A percentile compares a stretch with the other conserved stretches of the same genome.
Evolutionary conservation across 1,139 yeast species (phyloP).

Genomic region (Geotrichum histeridarum): DNA sequence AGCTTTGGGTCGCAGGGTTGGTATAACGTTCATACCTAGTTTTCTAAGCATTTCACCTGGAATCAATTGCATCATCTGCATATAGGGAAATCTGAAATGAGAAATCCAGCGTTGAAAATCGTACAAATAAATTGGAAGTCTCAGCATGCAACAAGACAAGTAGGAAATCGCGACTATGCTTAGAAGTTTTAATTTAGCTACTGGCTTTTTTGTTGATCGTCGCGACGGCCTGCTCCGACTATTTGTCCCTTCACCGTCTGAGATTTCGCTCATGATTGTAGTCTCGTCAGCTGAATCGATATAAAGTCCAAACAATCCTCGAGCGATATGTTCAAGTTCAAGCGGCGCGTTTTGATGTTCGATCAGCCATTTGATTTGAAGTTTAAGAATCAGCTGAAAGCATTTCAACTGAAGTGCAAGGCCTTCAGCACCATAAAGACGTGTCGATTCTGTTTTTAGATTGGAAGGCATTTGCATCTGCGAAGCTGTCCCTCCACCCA

Average conservation of each 20-base stretch:
- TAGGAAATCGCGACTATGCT: conserved; percentile 29
- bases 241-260: no score
- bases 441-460: conserved; percentile 9
- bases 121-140: conserved; percentile 30
- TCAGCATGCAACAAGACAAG: conserved; percentile 29
- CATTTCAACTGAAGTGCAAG: conserved; percentile 45
- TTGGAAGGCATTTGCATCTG: background rate
- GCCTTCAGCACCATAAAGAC: conserved; percentile 53
- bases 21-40: background rate
- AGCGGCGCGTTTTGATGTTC: conserved; percentile 34
- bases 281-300: conserved; percentile 24
- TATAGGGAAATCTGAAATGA: conserved; percentile 30
- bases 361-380: conserved; percentile 45
- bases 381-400: conserved; percentile 51
- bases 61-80: conserved; percentile 24
- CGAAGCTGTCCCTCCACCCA: conserved; percentile 12
- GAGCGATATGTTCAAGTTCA: conserved; percentile 43
- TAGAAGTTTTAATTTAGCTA: conserved; percentile 1
- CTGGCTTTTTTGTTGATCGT: background rate
- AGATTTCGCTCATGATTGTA: background rate
- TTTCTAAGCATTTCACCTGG: conserved; percentile 21
- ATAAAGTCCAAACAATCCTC: conserved; percentile 49
- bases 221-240: no score
- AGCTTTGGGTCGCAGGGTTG: background rate
- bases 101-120: conserved; percentile 35